These are phyloP conservation scores for Komagataella ulmi DNA, from an alignment of 805 yeast species.

Conservation along the genomic window DNA sequence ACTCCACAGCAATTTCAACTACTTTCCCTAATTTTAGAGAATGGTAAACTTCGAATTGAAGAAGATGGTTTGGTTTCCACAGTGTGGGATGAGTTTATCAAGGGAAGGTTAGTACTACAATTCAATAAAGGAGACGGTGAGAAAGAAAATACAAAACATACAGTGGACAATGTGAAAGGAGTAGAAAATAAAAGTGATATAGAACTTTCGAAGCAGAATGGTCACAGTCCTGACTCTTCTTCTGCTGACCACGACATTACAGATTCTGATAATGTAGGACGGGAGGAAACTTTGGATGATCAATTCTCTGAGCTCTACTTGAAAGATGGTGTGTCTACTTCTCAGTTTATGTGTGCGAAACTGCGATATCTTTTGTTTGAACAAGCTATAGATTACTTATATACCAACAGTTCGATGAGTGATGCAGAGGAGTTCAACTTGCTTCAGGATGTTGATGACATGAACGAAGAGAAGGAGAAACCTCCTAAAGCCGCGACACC, in stretches of 20 bases:
- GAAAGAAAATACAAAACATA: not conserved
- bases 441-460: constrained; percentile 14
- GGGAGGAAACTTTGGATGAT: constrained; percentile 10
- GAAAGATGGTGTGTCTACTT: constrained; percentile 30
- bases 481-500: constrained; percentile 12
- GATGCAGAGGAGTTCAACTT: constrained; percentile 5
- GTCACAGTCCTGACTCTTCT: not conserved
- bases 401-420: constrained; percentile 10
- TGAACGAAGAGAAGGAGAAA: constrained; percentile 10
- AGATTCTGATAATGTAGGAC: constrained; percentile 5
- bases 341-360: constrained; percentile 47
- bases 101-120: constrained; percentile 19
- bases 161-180: not conserved
- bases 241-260: not conserved
- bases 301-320: constrained; percentile 26
- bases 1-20: constrained; percentile 44
- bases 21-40: constrained; percentile 28
- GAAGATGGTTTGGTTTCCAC: not conserved
- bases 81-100: constrained; percentile 33
- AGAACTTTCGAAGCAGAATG: not conserved
- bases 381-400: constrained; percentile 42
- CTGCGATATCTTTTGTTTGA: constrained; percentile 63
- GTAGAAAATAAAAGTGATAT: not conserved
- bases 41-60: constrained; percentile 10
- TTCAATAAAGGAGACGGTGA: constrained; percentile 15